Conservation (phyloP, 169 alveolate species). For the Condylostoma magnum region DNA sequence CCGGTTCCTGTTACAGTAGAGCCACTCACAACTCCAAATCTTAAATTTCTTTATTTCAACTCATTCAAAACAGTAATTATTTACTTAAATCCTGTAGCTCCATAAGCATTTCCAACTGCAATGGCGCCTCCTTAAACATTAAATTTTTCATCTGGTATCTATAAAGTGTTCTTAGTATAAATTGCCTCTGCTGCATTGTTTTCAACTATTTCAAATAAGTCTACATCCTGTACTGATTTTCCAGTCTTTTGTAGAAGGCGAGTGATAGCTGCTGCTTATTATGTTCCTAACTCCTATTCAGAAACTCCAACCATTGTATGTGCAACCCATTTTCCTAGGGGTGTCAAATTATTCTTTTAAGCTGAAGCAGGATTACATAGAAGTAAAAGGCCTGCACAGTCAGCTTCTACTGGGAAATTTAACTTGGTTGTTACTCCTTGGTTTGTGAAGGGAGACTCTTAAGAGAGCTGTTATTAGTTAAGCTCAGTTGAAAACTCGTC, state of each 20-base stretch:
- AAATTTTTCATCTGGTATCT: slow-evolving; percentile 82
- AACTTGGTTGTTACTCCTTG: slow-evolving; percentile 93
- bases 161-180: slow-evolving; percentile 72
- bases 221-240: slow-evolving; percentile 81
- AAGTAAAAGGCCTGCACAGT: slow-evolving; percentile 92
- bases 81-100: slow-evolving; percentile 92
- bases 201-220: slow-evolving; percentile 92
- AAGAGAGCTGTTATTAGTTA: slow-evolving; percentile 92
- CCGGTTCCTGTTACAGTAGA: slow-evolving; percentile 95
- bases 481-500: neutral
- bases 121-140: slow-evolving; percentile 96
- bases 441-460: slow-evolving; percentile 72
- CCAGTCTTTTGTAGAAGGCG: slow-evolving; percentile 82
- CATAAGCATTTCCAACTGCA: slow-evolving; percentile 94
- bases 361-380: slow-evolving; percentile 85
- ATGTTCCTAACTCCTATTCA: slow-evolving; percentile 93
- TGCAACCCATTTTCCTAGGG: slow-evolving; percentile 77
- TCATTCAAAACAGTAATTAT: slow-evolving; percentile 88
- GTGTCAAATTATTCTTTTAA: slow-evolving; percentile 71
- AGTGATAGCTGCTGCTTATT: slow-evolving; percentile 94
- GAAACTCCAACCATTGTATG: slow-evolving; percentile 91
- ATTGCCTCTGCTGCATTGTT: slow-evolving; percentile 93
- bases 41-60: slow-evolving; percentile 80
- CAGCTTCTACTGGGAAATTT: slow-evolving; percentile 89
- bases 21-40: slow-evolving; percentile 91